A percentile compares a stretch with the other conserved stretches of the same genome.
These are phyloP conservation scores for Trichoderma simmonsii DNA, from an alignment of 2,329 filamentous ascomycete species.

Conservation along the genomic window DNA sequence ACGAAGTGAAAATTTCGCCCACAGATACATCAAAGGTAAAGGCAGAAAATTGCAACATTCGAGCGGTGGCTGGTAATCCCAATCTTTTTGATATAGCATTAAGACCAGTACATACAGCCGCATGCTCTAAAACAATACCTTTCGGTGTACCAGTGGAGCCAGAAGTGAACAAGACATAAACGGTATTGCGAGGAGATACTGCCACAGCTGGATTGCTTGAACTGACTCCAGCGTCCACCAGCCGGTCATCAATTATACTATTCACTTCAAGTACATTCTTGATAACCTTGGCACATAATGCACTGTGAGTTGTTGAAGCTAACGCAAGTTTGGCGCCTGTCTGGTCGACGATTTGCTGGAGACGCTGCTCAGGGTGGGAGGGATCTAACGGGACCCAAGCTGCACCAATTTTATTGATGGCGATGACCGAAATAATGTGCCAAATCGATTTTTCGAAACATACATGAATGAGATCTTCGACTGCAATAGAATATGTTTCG, in stretches of 20 bases:
- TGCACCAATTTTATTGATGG: constrained; percentile 23
- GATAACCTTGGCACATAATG: background rate
- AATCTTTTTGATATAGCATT: background rate
- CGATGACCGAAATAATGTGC: constrained; percentile 22
- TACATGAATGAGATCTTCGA: background rate
- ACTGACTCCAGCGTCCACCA: background rate
- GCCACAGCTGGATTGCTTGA: background rate
- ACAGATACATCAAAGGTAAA: constrained; percentile 19
- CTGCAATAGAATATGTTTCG: constrained; percentile 18
- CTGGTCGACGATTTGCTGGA: background rate
- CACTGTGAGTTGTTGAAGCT: background rate
- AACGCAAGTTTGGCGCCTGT: background rate
- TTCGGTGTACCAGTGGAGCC: constrained; percentile 51
- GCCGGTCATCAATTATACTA: background rate
- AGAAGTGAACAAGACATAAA: constrained; percentile 48
- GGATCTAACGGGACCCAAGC: constrained; percentile 4
- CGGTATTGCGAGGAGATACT: background rate
- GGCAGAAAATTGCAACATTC: constrained; percentile 19
- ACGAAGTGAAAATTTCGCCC: constrained; percentile 14
- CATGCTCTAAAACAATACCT: constrained; percentile 26
- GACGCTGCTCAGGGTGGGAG: background rate
- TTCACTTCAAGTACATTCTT: background rate
- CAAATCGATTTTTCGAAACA: constrained; percentile 20
- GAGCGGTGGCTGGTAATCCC: background rate
- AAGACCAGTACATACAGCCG: constrained; percentile 1